These are phyloP conservation scores for Syzygium aqueum DNA, from an alignment of 345 rosid genomes.

Conservation along the genomic window DNA sequence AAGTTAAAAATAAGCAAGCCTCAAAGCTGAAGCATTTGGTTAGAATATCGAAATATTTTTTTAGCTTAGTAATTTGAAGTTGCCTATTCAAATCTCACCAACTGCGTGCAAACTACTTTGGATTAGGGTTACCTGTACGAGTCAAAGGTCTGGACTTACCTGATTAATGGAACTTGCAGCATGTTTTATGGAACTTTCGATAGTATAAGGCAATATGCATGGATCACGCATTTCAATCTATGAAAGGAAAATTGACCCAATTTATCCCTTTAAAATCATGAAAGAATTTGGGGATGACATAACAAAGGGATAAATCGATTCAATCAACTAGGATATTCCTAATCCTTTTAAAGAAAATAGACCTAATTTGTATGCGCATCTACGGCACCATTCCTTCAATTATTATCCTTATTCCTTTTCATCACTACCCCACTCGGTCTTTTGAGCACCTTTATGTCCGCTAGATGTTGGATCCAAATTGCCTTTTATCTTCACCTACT, in stretches of 20 bases:
- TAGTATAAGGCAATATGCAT: background rate
- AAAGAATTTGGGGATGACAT: background rate
- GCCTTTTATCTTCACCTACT: background rate
- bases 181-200: background rate
- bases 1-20: too few relatives aligned
- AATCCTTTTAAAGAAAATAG: background rate
- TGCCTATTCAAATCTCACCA: accelerated
- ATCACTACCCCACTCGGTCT: background rate
- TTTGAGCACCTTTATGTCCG: background rate
- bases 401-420: background rate
- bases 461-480: background rate
- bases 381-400: background rate
- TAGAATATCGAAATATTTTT: background rate
- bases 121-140: accelerated
- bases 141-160: accelerated
- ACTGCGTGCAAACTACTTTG: accelerated
- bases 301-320: background rate
- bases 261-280: background rate
- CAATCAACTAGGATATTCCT: background rate
- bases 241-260: background rate
- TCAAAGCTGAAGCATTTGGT: accelerated
- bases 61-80: accelerated
- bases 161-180: accelerated
- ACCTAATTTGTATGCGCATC: background rate
- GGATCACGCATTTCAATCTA: background rate